A percentile compares a stretch with the other conserved stretches of the same genome.
These are phyloP conservation scores for Bolboschoenoplectus hybrid DNA, from an alignment of 202 grass and related monocot species.

Conservation along the genomic window DNA sequence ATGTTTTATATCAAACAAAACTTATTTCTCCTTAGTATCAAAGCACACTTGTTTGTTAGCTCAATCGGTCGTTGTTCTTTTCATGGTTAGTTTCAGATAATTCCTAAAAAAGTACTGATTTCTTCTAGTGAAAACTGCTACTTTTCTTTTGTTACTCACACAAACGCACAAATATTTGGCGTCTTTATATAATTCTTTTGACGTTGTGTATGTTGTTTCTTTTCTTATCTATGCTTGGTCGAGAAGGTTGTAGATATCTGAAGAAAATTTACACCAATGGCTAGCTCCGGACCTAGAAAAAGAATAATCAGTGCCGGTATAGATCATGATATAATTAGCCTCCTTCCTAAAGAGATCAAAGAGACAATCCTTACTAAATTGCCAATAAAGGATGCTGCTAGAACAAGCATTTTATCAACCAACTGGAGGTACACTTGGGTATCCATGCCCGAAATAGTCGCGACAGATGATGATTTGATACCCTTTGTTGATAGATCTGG, in stretches of 20 bases:
- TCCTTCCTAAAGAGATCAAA: conserved; percentile 14
- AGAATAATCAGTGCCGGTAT: neutral
- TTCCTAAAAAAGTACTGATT: neutral
- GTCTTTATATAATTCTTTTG: neutral
- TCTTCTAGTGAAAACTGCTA: neutral
- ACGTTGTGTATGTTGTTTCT: neutral
- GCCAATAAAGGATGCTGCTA: conserved; percentile 20
- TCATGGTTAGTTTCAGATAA: neutral
- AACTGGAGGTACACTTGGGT: conserved; percentile 38
- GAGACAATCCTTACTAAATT: conserved; percentile 23
- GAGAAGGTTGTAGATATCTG: neutral
- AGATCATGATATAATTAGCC: conserved; percentile 6
- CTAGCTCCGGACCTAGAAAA: neutral
- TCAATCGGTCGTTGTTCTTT: neutral
- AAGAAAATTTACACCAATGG: conserved; percentile 11
- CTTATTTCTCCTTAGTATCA: neutral
- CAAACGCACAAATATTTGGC: neutral
- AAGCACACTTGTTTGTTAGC: neutral
- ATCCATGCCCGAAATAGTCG: conserved; percentile 1
- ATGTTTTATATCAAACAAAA: neutral
- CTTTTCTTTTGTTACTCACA: neutral
- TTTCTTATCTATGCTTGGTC: neutral
- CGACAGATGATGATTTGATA: conserved; percentile 22
- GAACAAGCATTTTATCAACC: conserved; percentile 38
- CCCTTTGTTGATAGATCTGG: conserved; percentile 18